These are phyloP conservation scores for Syzygium jambos DNA, from an alignment of 345 rosid species.

Conservation along the genomic window DNA sequence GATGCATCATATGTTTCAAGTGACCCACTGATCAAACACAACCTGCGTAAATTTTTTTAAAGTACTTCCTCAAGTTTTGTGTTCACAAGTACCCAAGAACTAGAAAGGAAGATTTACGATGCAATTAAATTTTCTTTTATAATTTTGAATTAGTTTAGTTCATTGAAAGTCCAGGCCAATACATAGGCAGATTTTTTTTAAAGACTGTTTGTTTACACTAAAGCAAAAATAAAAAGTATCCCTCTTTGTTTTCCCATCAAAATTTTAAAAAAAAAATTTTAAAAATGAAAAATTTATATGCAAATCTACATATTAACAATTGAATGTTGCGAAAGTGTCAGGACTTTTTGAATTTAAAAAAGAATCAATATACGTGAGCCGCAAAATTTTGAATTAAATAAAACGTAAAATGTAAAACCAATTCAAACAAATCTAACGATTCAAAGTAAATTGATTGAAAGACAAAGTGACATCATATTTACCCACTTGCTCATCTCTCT, in stretches of 20 bases:
- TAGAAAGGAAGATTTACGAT: neutral
- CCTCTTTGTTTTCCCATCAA: neutral
- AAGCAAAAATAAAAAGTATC: neutral
- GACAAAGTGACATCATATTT: neutral
- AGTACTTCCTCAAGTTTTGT: neutral
- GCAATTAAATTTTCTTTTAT: neutral
- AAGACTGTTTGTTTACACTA: neutral
- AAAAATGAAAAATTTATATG: no score
- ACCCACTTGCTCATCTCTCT: neutral
- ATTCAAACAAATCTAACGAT: fast-evolving
- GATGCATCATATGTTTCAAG: neutral
- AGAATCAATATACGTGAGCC: neutral
- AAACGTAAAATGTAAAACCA: neutral
- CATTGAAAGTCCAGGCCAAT: neutral
- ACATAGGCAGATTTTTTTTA: neutral
- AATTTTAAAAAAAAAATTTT: no score
- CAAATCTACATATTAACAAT: neutral
- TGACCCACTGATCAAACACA: neutral
- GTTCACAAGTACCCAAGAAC: neutral
- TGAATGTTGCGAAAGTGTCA: neutral
- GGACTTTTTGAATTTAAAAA: neutral
- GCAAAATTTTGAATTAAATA: neutral
- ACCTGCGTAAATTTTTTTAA: neutral
- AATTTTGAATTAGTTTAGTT: neutral
- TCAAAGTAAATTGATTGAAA: neutral